Evolutionary conservation across 148 eudicot genomes (phyloP).

Genomic region (Vaccinium corymbosum): DNA sequence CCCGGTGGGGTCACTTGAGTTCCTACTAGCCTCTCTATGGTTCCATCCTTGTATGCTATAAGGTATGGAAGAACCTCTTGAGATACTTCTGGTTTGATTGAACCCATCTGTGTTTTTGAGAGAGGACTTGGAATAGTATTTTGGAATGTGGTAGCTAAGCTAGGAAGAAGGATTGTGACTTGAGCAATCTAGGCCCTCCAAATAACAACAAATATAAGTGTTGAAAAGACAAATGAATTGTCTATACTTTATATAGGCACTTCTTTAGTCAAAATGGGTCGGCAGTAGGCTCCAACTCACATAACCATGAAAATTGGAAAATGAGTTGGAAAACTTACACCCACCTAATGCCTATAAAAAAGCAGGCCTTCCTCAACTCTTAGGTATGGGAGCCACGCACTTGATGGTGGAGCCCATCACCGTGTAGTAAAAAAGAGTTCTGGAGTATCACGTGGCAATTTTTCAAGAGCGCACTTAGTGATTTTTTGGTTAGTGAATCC

Average conservation of each 20-base stretch:
- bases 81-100: slow-evolving; percentile 7
- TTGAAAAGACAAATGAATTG: background rate
- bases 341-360: background rate
- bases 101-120: background rate
- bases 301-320: background rate
- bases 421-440: background rate
- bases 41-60: slow-evolving; percentile 43
- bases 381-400: background rate
- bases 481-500: background rate
- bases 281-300: background rate
- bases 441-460: background rate
- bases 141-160: no score
- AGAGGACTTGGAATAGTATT: background rate
- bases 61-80: slow-evolving; percentile 55
- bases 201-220: background rate
- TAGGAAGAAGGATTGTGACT: background rate
- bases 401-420: background rate
- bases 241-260: background rate
- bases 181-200: background rate
- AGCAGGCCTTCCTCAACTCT: background rate
- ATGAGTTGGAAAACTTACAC: background rate
- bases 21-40: slow-evolving; percentile 41
- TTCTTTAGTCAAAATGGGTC: background rate
- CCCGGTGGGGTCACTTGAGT: slow-evolving; percentile 33
- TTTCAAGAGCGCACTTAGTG: background rate